A percentile compares a stretch with the other conserved stretches of the same genome.
Evolutionary conservation across 1,284 basidiomycete species (phyloP).

Genomic region (Ustilago nuda): DNA sequence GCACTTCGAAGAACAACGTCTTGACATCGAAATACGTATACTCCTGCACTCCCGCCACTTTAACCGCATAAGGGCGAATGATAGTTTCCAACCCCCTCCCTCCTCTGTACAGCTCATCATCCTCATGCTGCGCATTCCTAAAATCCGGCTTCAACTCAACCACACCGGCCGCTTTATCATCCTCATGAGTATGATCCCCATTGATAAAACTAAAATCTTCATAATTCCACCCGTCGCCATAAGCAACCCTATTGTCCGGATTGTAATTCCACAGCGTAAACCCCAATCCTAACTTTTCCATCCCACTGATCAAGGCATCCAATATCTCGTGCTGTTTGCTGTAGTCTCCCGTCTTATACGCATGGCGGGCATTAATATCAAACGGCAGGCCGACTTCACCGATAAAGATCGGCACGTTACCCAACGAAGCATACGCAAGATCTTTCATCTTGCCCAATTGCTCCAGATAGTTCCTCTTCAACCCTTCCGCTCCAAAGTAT

Average conservation of each 20-base stretch:
- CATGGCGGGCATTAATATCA: constrained; percentile 61
- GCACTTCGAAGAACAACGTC: constrained; percentile 54
- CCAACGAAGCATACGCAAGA: constrained; percentile 51
- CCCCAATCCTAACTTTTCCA: constrained; percentile 64
- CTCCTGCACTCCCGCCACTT: constrained; percentile 66
- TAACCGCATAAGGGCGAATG: constrained; percentile 68
- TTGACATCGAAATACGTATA: constrained; percentile 54
- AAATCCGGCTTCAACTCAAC: constrained; percentile 56
- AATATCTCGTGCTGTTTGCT: constrained; percentile 68
- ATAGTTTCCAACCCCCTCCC: constrained; percentile 81
- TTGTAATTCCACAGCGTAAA: constrained; percentile 90
- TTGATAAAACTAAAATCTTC: constrained; percentile 78
- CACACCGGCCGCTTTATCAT: neutral
- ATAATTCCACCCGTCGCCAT: constrained; percentile 93
- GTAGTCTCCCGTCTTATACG: constrained; percentile 75
- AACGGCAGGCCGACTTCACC: constrained; percentile 67
- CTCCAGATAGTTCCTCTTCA: constrained; percentile 49
- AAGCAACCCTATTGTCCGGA: constrained; percentile 80
- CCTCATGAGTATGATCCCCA: constrained; percentile 74
- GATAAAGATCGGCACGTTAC: constrained; percentile 58
- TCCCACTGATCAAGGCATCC: constrained; percentile 66
- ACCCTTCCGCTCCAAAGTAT: constrained; percentile 59
- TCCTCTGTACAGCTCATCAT: constrained; percentile 78
- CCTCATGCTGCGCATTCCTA: constrained; percentile 70
- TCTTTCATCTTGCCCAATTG: constrained; percentile 52